Base-by-base conservation (phyloP, 169 alveolate genomes). In the Plasmodium knowlesi region DNA sequence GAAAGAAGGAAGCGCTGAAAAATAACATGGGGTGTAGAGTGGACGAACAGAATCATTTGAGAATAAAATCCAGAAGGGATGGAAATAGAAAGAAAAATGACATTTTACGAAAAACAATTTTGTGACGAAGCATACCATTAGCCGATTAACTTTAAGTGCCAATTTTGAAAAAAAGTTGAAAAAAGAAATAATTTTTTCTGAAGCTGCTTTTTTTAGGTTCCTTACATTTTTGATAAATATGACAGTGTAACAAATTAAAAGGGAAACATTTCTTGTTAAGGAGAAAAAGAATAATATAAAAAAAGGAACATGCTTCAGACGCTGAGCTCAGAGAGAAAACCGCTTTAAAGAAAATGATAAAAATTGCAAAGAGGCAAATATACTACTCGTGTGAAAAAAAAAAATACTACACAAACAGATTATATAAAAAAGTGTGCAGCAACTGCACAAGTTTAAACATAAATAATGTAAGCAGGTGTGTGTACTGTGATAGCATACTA, bases 371-470 rank as follows among this genome's bases (percentile, higher is more conserved):
- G 72, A 79, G 94, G 79, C 71, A 67, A 39, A 89, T 89, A 70
- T 89, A 89, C 73, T 89, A 89, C 54, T 89, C 94, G 2, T 81
- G 90, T 79, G 94, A 89, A 79, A 89, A 89, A 46, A 89, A 89
- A 71, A 89, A 89, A 37, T 89, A 89, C 32, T 89, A 61, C 76
- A 89, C 94, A 78, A 89, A 89, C 53, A 78, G 94, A 32, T 57
- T 89, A 25, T 89, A 89, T 80, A 89, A 89, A 70, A 89, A 89
- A 39, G 94, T 89, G 50, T 89, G 94, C 74, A 89, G 16, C 76
- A 80, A 81, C 53, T 89, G 94, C 50, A 79, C 83, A 79, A 89
- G 67, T 73, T 78, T 89, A 61, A 89, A 89, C 50, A 89, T 89
- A 89, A 89, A 81, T 43, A 89, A 89, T 67, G 61, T 89, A 71